Conservation (phyloP, 2,329 filamentous ascomycete genomes). For the Ceratocystis papillata region DNA sequence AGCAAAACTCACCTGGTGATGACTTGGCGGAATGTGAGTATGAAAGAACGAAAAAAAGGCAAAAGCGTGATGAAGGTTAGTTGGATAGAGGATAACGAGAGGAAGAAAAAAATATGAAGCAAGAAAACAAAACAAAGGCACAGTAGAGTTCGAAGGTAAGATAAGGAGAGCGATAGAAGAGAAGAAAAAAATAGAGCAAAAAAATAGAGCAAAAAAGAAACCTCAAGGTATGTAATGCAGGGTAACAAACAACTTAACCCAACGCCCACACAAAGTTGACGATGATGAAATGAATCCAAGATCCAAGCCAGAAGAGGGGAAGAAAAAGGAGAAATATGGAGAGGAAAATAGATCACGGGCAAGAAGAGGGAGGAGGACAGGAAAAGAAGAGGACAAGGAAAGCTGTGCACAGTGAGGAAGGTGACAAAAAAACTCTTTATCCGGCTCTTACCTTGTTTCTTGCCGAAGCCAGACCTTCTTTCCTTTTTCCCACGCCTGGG, state of each 20-base stretch:
- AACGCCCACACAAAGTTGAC: conserved; percentile 14
- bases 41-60: too few species aligned
- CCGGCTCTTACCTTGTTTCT: conserved; percentile 3
- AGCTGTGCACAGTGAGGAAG: background rate
- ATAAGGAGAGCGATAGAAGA: conserved; percentile 12
- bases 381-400: conserved; percentile 5
- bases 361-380: conserved; percentile 12
- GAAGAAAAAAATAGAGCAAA: conserved; percentile 10
- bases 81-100: conserved; percentile 9
- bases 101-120: conserved; percentile 16
- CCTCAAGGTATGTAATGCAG: conserved; percentile 19
- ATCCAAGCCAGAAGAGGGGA: background rate
- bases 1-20: conserved; percentile 1
- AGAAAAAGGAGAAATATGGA: conserved; percentile 4
- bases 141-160: background rate
- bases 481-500: conserved; percentile 7
- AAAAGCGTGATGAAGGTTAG: too few species aligned
- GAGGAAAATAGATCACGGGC: background rate
- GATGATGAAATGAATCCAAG: conserved; percentile 11
- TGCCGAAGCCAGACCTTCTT: background rate
- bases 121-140: background rate
- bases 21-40: background rate
- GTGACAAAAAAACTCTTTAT: conserved; percentile 4
- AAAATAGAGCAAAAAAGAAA: conserved; percentile 5
- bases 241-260: conserved; percentile 20